Conservation (phyloP, 2,329 filamentous ascomycete species). For the Teratosphaeria gauchensis region DNA sequence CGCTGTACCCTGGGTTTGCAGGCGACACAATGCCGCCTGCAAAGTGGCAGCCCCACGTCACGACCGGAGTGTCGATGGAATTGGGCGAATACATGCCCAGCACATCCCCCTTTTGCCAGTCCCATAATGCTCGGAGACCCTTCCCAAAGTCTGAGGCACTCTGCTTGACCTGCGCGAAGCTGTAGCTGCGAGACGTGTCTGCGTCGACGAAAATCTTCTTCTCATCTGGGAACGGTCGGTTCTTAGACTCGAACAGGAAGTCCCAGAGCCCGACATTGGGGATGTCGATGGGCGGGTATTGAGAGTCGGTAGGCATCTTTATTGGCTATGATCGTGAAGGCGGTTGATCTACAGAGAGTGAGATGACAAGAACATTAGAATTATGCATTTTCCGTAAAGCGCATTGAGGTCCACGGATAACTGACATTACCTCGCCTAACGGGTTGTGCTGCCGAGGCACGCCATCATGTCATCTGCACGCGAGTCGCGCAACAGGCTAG, state of each 20-base stretch:
- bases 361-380: background rate
- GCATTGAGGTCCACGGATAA: background rate
- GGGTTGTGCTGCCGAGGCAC: background rate
- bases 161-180: conserved; percentile 55
- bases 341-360: background rate
- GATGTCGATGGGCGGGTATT: conserved; percentile 55
- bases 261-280: conserved; percentile 70
- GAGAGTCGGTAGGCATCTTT: conserved; percentile 63
- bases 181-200: conserved; percentile 60
- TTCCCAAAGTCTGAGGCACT: conserved; percentile 67
- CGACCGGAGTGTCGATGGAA: conserved; percentile 64
- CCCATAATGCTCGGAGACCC: conserved; percentile 63
- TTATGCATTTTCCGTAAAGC: background rate
- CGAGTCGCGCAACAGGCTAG: background rate
- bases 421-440: background rate
- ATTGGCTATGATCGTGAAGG: conserved; percentile 7
- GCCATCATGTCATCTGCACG: background rate
- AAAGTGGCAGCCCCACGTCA: conserved; percentile 73
- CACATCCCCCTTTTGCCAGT: conserved; percentile 76
- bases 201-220: conserved; percentile 73
- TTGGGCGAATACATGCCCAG: conserved; percentile 78
- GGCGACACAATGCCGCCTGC: conserved; percentile 75
- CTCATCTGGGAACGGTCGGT: conserved; percentile 57
- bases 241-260: conserved; percentile 62
- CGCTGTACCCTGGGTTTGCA: conserved; percentile 79